phyloP scores from a whole-genome alignment of 257 asterid species.

The Avicennia marina region DNA sequence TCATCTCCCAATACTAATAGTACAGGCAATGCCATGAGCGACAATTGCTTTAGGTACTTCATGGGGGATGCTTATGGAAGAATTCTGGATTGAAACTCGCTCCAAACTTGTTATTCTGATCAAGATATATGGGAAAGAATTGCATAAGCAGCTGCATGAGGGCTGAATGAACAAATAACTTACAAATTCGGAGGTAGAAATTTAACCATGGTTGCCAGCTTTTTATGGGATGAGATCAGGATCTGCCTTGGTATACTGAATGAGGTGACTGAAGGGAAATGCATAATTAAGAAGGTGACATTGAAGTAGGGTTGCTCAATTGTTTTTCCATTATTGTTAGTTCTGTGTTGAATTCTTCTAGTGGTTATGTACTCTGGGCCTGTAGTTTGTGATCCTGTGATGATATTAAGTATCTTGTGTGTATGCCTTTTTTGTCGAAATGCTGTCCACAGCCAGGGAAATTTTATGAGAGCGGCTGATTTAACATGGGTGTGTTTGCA shows the following conservation, averaged over 20 bases:
- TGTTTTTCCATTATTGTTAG: neutral
- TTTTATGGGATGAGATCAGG: neutral
- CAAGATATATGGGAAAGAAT: no score
- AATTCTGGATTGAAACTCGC: slow-evolving; percentile 34
- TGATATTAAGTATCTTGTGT: slow-evolving; percentile 9
- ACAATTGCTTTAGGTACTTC: slow-evolving; percentile 60
- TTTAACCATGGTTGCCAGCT: neutral
- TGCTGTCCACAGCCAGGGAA: neutral
- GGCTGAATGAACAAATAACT: neutral
- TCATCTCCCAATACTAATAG: slow-evolving; percentile 12
- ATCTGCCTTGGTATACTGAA: neutral
- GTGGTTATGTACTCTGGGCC: neutral
- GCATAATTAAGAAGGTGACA: neutral
- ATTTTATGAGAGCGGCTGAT: slow-evolving; percentile 4
- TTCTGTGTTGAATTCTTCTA: neutral
- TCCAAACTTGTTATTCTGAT: neutral
- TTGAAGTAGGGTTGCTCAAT: neutral
- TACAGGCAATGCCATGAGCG: slow-evolving; percentile 30
- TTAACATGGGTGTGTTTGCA: slow-evolving; percentile 16
- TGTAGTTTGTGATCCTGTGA: slow-evolving; percentile 8
- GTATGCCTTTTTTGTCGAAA: slow-evolving; percentile 5
- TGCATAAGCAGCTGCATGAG: neutral
- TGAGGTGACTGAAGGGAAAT: neutral
- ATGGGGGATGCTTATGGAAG: slow-evolving; percentile 72
- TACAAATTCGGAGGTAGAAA: neutral